Evolutionary conservation across 805 yeast species (phyloP).

Genomic region (Cephaloascus albidus): DNA sequence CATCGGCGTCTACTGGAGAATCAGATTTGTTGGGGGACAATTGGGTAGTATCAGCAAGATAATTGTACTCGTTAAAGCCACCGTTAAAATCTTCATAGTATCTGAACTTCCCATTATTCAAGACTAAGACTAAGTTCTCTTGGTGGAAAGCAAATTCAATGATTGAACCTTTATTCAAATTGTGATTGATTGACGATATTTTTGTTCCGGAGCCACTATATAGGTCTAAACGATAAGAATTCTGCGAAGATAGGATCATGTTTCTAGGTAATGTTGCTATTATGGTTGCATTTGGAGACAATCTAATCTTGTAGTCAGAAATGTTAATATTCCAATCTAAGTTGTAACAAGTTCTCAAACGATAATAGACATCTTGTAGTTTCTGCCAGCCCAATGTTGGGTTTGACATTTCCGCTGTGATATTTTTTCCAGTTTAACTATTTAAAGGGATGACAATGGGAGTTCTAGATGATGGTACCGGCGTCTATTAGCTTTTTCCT

Average conservation of each 20-base stretch:
- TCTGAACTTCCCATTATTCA: conserved; percentile 43
- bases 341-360: conserved; percentile 48
- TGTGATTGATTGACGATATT: conserved; percentile 21
- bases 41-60: not conserved
- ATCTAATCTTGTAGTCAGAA: not conserved
- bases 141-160: conserved; percentile 38
- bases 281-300: not conserved
- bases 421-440: too few relatives aligned
- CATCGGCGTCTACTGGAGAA: not conserved
- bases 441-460: too few relatives aligned
- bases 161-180: conserved; percentile 41
- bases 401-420: conserved; percentile 1
- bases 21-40: not conserved
- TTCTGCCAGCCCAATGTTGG: conserved; percentile 69
- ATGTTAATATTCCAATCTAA: not conserved
- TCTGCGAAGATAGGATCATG: not conserved
- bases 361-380: conserved; percentile 60
- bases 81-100: conserved; percentile 59
- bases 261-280: not conserved
- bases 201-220: conserved; percentile 22
- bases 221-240: conserved; percentile 5
- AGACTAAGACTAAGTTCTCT: conserved; percentile 49
- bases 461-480: too few relatives aligned
- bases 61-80: conserved; percentile 46
- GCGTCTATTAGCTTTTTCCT: too few relatives aligned